Evolutionary conservation across 2,329 filamentous ascomycete genomes (phyloP).

Genomic region (Helminthosporium solani): DNA sequence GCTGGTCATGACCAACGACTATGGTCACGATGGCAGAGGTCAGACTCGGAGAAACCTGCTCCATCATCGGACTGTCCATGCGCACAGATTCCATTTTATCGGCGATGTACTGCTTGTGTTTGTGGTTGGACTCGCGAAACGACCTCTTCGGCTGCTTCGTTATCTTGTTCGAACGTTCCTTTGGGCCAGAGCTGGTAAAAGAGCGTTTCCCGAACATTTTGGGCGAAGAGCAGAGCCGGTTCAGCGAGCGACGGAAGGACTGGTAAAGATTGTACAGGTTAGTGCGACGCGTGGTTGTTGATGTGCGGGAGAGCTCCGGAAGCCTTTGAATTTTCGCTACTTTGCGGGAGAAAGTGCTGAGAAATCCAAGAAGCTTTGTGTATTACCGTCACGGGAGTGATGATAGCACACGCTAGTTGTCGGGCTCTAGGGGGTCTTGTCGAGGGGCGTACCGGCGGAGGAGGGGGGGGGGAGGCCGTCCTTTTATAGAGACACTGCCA

Average conservation of each 20-base stretch:
- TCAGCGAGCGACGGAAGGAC: constrained; percentile 51
- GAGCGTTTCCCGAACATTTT: constrained; percentile 87
- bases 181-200: constrained; percentile 63
- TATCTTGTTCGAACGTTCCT: constrained; percentile 86
- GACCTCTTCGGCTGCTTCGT: constrained; percentile 75
- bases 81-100: constrained; percentile 61
- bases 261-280: constrained; percentile 49
- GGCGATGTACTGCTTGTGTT: constrained; percentile 80
- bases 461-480: constrained; percentile 32
- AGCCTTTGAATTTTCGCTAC: constrained; percentile 46
- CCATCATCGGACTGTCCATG: constrained; percentile 61
- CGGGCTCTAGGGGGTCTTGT: constrained; percentile 41
- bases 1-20: constrained; percentile 78
- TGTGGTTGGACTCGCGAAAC: constrained; percentile 75
- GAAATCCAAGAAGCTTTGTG: constrained; percentile 41
- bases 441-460: constrained; percentile 38
- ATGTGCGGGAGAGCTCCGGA: constrained; percentile 53
- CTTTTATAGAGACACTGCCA: constrained; percentile 36
- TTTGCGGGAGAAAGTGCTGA: constrained; percentile 37
- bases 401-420: constrained; percentile 43
- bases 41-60: constrained; percentile 52
- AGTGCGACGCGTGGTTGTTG: constrained; percentile 56
- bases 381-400: constrained; percentile 39
- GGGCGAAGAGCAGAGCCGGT: constrained; percentile 46
- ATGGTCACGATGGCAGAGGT: constrained; percentile 80